Conservation (phyloP, 2,329 filamentous ascomycete genomes). For the Truncatella angustata region DNA sequence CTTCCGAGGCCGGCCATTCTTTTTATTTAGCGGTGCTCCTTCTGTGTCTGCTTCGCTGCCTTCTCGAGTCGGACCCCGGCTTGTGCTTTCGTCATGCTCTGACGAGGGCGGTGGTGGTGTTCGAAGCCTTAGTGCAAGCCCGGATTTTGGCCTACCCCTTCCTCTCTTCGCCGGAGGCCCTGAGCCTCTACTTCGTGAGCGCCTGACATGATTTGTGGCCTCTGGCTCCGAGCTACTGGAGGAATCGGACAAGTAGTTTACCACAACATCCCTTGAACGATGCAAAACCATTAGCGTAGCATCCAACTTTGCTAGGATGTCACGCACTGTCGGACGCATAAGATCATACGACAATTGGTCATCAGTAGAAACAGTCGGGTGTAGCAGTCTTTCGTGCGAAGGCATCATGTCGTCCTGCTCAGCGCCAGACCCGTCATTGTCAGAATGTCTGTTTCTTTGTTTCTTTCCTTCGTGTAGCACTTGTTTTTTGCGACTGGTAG, state of each 20-base stretch:
- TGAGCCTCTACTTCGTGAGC: conserved; percentile 8
- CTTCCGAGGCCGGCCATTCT: conserved; percentile 40
- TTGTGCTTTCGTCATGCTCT: not conserved
- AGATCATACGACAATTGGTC: conserved; percentile 66
- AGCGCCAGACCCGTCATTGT: conserved; percentile 15
- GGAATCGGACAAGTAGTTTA: conserved; percentile 27
- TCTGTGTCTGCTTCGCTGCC: not conserved
- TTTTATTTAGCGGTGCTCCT: conserved; percentile 10
- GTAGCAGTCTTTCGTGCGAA: conserved; percentile 22
- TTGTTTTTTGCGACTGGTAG: conserved; percentile 17
- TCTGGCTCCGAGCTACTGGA: conserved; percentile 23
- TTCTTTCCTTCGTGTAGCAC: conserved; percentile 7
- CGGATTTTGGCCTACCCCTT: conserved; percentile 16
- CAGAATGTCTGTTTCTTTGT: conserved; percentile 17
- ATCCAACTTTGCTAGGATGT: conserved; percentile 70
- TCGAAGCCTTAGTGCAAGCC: not conserved
- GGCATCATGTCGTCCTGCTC: not conserved
- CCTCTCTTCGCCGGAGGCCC: conserved; percentile 10
- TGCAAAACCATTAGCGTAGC: conserved; percentile 68
- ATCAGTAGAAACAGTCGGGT: conserved; percentile 63
- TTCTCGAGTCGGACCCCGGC: too few species aligned
- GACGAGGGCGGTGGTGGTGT: not conserved
- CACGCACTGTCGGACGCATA: conserved; percentile 66
- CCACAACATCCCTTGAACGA: conserved; percentile 57
- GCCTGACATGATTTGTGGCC: not conserved